Conservation (phyloP, 1,139 yeast genomes). For the Debaryomyces singareniensis region DNA sequence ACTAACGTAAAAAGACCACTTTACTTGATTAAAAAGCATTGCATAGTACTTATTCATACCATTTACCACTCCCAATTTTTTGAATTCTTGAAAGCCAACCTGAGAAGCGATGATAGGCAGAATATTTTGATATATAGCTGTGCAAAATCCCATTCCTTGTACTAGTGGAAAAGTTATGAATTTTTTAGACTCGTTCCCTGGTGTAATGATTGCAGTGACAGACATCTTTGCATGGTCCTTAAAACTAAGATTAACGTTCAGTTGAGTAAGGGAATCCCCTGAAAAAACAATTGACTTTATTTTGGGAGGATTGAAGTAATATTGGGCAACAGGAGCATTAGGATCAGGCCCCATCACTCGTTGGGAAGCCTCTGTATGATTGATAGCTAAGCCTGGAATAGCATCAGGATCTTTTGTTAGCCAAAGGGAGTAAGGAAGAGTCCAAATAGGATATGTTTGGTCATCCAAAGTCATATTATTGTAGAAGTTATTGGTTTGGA, state of each 20-base stretch:
- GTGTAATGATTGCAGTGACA: slow-evolving; percentile 19
- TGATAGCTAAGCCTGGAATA: slow-evolving; percentile 36
- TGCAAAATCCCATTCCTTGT: slow-evolving; percentile 66
- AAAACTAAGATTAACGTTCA: slow-evolving; percentile 16
- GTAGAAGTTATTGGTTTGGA: slow-evolving; percentile 42
- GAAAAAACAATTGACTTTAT: slow-evolving; percentile 38
- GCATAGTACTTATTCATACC: slow-evolving; percentile 23
- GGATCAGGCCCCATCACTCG: slow-evolving; percentile 42
- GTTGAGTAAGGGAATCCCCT: slow-evolving; percentile 21
- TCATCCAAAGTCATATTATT: slow-evolving; percentile 38
- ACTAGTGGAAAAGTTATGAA: slow-evolving; percentile 28
- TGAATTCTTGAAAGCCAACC: slow-evolving; percentile 52
- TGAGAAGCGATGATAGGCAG: slow-evolving; percentile 53
- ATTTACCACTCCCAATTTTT: slow-evolving; percentile 12
- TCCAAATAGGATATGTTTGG: slow-evolving; percentile 43
- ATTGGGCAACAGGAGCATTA: slow-evolving; percentile 30
- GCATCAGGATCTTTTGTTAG: slow-evolving; percentile 32
- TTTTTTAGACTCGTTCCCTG: slow-evolving; percentile 10
- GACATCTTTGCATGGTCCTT: slow-evolving; percentile 29
- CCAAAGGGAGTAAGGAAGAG: slow-evolving; percentile 44
- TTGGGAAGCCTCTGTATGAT: slow-evolving; percentile 38
- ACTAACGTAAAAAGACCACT: slow-evolving; percentile 33
- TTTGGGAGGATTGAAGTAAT: slow-evolving; percentile 41
- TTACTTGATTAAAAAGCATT: slow-evolving; percentile 33
- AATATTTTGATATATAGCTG: slow-evolving; percentile 53